Percentiles rank a stretch among this genome's conserved stretches.
Evolutionary conservation across 441 rosid species (phyloP).

Genomic region (Omphalea diandra): DNA sequence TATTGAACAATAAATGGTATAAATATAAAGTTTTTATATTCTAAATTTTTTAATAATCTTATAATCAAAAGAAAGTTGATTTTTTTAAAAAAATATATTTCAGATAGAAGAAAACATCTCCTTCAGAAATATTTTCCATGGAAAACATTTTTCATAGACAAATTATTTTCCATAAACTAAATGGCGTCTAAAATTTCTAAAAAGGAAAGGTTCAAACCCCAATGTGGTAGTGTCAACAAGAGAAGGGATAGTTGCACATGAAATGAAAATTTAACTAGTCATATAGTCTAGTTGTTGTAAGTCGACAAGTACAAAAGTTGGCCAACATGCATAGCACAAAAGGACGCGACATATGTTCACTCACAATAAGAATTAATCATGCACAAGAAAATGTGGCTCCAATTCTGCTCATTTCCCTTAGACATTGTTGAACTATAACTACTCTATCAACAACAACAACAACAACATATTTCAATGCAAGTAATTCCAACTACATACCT

Average conservation of each 20-base stretch:
- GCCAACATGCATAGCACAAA: background rate
- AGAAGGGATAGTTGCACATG: background rate
- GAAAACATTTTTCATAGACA: too few species aligned
- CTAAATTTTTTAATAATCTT: too few species aligned
- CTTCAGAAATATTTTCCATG: too few species aligned
- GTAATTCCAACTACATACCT: conserved; percentile 46
- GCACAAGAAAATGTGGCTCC: background rate
- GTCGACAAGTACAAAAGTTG: background rate
- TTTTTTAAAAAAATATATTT: too few species aligned
- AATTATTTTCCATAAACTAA: too few species aligned
- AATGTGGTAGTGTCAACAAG: background rate
- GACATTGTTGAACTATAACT: background rate
- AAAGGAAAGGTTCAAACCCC: background rate
- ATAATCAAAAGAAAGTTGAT: too few species aligned
- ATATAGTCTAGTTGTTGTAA: background rate
- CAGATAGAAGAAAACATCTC: too few species aligned
- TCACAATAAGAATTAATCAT: background rate
- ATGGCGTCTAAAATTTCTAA: background rate
- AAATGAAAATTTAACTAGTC: conserved; percentile 4
- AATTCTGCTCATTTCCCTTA: background rate
- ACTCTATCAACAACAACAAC: background rate
- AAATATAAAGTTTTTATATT: too few species aligned
- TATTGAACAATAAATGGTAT: too few species aligned
- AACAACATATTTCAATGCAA: conserved; percentile 5
- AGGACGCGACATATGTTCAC: background rate